Evolutionary conservation across 306 rosid genomes (phyloP), one percentile per base, ranked within the genome.

Genomic region (Oxytropis ochrocephala): DNA sequence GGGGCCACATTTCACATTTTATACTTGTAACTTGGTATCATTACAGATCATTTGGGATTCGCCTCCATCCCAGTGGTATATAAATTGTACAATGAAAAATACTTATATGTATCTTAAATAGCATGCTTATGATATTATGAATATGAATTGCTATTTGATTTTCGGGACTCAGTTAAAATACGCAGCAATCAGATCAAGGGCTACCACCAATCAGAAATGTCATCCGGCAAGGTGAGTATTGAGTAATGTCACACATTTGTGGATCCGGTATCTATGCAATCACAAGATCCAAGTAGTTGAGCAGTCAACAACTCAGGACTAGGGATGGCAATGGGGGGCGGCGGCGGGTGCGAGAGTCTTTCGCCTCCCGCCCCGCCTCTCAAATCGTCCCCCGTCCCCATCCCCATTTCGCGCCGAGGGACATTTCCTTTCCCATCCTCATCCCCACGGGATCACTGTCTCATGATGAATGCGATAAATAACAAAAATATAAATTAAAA

Each of bases 41-140:
- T 54, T 61, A 35, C 52, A 67, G 52, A 59, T 58, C 70, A 29
- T 42, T 49, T 56, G 44, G 32, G 41, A 29, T 55, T 71, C 60
- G 21, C 79, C 11, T 27, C 78, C 67, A 68, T 48, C 41, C 12
- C 72, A 14, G 59, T 27, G 63, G 55, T 7, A 9, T 27, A 14
- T 67, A 66, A 17, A 2, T 27, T 65, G 69, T 62, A 57, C 39
- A 48, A 55, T 41, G 55, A 65, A 14, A 53, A 75, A 6, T 75
- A 38, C 44, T 59, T 53, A 39, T 53, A 35, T 68, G 17, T 21
- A 38, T 62, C 47, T 67, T 59, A 54, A 51, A 29, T 69, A 52
- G 29, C 70, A 56, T 69, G 74, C 32, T 14, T 51, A 12, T 57
- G 78, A 39, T 55, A 67, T 46, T 78, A 11, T 50, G n/a, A 52